A percentile compares a stretch with the other conserved stretches of the same genome.
phyloP scores from a whole-genome alignment of 768 basidiomycete genomes.

The Mycena crocata region DNA sequence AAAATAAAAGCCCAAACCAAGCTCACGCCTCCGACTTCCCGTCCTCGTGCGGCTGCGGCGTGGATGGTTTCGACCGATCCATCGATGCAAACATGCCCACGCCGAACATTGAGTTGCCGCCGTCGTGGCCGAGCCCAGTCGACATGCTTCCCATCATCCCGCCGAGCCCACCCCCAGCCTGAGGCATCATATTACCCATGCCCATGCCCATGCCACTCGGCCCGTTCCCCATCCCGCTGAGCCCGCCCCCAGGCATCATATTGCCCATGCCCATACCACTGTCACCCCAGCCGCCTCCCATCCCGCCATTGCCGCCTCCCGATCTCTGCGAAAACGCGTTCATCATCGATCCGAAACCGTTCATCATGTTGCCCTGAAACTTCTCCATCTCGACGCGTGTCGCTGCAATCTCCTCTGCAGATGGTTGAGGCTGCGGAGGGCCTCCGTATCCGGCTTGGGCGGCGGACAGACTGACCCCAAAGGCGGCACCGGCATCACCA shows the following conservation, averaged over 20 bases:
- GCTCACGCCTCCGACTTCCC: constrained; percentile 5
- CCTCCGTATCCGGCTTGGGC: constrained; percentile 8
- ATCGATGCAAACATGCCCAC: constrained; percentile 5
- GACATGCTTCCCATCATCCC: constrained; percentile 5
- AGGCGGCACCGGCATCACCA: constrained; percentile 5
- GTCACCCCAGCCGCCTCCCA: constrained; percentile 1
- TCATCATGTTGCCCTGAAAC: constrained; percentile 12
- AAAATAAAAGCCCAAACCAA: constrained; percentile 4
- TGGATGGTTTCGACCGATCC: constrained; percentile 1
- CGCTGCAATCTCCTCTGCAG: constrained; percentile 15
- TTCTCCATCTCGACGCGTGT: constrained; percentile 1
- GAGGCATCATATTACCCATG: constrained; percentile 2
- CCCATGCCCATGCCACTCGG: constrained; percentile 15
- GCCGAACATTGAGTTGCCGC: constrained; percentile 10
- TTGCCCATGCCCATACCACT: background rate
- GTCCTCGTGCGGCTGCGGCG: constrained; percentile 2
- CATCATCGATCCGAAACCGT: constrained; percentile 11
- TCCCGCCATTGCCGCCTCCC: constrained; percentile 9
- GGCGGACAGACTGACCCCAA: background rate
- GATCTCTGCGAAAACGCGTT: constrained; percentile 5
- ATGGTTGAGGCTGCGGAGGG: constrained; percentile 6
- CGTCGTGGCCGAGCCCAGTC: no score
- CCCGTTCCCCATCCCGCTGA: constrained; percentile 9
- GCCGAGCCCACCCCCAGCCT: constrained; percentile 7
- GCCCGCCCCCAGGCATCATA: constrained; percentile 8